Evolutionary conservation across 345 rosid species (phyloP), one percentile per base, ranked within the genome.

Genomic region (Syzygium oleosum): DNA sequence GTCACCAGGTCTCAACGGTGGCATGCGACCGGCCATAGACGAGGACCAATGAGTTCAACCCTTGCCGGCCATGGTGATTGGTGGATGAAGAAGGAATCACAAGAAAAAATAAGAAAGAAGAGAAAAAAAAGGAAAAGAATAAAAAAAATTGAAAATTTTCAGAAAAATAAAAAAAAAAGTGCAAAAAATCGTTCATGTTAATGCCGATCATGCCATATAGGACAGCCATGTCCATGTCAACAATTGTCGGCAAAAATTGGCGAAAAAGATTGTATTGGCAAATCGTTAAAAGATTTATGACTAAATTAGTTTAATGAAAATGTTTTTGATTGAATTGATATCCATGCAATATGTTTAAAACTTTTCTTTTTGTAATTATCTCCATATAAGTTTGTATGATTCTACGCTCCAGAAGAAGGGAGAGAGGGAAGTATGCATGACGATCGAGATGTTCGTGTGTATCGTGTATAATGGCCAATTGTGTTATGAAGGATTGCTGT

Each of bases 221-320:
- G 9, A 61, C 12, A 6, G 7, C 12, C 17, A 27, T 4, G 73
- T 58, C 34, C 4, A 59, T 15, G n/a, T 61, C n/a, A 61, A 29
- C 13, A 5, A n/a, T 52, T 61, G 17, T 0, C 0, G 7, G 9
- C 5, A 4, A 61, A 61, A 61, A 61, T 61, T n/a, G 0, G 4
- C n/a, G 0, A 0, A 27, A n/a, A 61, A 6, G 4, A 27, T 17
- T 61, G 5, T n/a, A n/a, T 61, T 61, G 17, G 2, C 2, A 12
- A 1, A 27, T 61, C 15, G 2, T 1, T 2, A 61, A n/a, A n/a
- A 61, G 14, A 1, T 61, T 12, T 61, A 61, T 27, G 34, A 61
- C 0, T 61, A 61, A 61, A 27, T 61, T 5, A 12, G 27, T 1
- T 12, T 61, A 61, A 61, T 27, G 27, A 5, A 61, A 27, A 61